Base-by-base conservation (phyloP, 306 rosid genomes). In the Boehmeria nivea region DNA sequence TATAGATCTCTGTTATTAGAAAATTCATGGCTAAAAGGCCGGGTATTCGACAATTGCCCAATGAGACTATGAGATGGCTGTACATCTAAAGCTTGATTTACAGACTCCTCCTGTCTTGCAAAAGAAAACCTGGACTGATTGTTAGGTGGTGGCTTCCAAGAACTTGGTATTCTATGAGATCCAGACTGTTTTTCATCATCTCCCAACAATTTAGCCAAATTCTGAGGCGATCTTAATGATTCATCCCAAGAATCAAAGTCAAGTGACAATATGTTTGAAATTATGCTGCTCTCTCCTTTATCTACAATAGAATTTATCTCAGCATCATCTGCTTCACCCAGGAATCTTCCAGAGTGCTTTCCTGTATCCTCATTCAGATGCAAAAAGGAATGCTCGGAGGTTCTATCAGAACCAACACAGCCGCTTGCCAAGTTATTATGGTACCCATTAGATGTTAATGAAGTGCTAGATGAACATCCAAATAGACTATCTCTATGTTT, bases 101-200 rank as follows among this genome's bases (percentile, higher is more conserved):
- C 71, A 52, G 81, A 64, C 46, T 86, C 94, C 69, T 84, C 95
- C 59, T 82, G 94, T 46, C 95, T 74, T 22, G 98, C 98, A 68
- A 90, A 90, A 59, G 94, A 86, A 51, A 90, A 90, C 54, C 95
- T 78, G 33, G 95, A 86, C 72, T 86, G 98, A 64, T 67, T 83
- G 61, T 81, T 86, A 69, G 62, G 74, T 57, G 72, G 95, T 48
- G 49, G 81, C 74, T 82, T 90, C 86, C 88, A 69, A 43, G 98
- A 75, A 76, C 77, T 70, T 18, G 90, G 66, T 34, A 68, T 68
- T 47, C 75, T 72, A 8, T 66, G 67, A 14, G 76, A 39, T 48
- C 72, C 66, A 63, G 70, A 46, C 60, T 78, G 88, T 36, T 68
- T 71, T 42, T 80, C 83, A 36, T 64, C 56, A 44, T 84, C 97